Conservation (phyloP, 1,139 yeast species). For the Entelexis paramagnoliae region DNA sequence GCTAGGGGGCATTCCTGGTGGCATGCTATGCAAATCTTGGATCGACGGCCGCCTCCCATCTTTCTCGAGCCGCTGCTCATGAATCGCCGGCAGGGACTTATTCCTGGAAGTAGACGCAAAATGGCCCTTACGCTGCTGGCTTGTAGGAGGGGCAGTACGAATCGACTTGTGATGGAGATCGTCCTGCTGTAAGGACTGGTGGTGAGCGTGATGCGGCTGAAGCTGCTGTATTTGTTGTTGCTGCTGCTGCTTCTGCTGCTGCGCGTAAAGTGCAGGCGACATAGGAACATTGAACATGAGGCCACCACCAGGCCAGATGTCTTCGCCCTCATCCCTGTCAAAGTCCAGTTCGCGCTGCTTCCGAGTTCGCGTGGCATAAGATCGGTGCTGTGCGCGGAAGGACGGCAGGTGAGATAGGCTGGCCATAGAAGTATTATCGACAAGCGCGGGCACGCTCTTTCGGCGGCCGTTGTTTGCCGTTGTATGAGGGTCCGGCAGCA, state of each 20-base stretch:
- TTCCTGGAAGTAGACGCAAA: neutral
- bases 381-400: constrained; percentile 1
- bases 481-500: neutral
- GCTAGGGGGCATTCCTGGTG: neutral
- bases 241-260: constrained; percentile 22
- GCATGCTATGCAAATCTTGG: neutral
- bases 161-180: neutral
- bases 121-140: neutral
- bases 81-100: neutral
- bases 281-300: constrained; percentile 55
- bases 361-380: constrained; percentile 22
- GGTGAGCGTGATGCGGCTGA: neutral
- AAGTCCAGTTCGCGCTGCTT: constrained; percentile 32
- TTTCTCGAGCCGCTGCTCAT: neutral
- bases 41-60: neutral
- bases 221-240: neutral
- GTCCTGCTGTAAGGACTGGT: neutral
- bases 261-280: constrained; percentile 41
- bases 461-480: constrained; percentile 7
- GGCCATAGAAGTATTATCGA: constrained; percentile 25
- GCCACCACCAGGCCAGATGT: constrained; percentile 46
- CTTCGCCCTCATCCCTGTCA: constrained; percentile 37
- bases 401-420: constrained; percentile 17
- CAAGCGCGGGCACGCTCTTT: constrained; percentile 17
- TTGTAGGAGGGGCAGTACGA: neutral